Evolutionary conservation across 2,329 filamentous ascomycete genomes (phyloP), one percentile per base, ranked within the genome.

Genomic region (Trichophyton equinum): DNA sequence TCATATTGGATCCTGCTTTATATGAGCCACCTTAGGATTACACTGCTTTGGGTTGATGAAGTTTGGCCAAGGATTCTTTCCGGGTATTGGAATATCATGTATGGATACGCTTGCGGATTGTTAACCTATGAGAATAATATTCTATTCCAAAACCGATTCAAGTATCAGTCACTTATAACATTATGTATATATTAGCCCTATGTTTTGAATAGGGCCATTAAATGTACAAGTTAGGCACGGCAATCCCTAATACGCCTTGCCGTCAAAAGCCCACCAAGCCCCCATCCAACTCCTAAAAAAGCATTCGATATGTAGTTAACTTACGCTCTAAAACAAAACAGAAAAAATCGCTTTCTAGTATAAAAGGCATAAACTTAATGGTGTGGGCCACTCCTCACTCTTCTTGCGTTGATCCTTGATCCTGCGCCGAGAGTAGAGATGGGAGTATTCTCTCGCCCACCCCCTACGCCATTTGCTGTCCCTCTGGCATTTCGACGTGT

Each of bases 371-470:
- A 33, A 33, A 55, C 30, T 55, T 20, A 55, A 18, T 36, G 25
- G n/a, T 27, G 51, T 9, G 22, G 67, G 36, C 69, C 68, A 36
- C 61, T 68, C 64, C 73, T 68, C 11, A 72, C 65, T 47, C 69
- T 68, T 58, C 73, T 70, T 25, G 69, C 67, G 58, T 56, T 56
- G 4, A 56, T 20, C 13, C 40, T 57, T 30, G 55, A 27, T 2
- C 55, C 36, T 6, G 20, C 27, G 9, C 18, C 20, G 13, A 55
- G 30, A 27, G 51, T n/a, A 20, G 55, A 30, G 11, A 57, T 30
- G 2, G 40, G 18, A n/a, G 40, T 25, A 63, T 79, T 79, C 65
- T 79, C 77, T 49, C 75, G 72, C 2, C 77, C 77, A 60, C 77
- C 76, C 62, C 74, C 56, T 38, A 61, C 62, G 51, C 57, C 46